These are phyloP conservation scores for Gracilaria gracilis DNA, from an alignment of 23 red algal genomes.

Conservation along the genomic window DNA sequence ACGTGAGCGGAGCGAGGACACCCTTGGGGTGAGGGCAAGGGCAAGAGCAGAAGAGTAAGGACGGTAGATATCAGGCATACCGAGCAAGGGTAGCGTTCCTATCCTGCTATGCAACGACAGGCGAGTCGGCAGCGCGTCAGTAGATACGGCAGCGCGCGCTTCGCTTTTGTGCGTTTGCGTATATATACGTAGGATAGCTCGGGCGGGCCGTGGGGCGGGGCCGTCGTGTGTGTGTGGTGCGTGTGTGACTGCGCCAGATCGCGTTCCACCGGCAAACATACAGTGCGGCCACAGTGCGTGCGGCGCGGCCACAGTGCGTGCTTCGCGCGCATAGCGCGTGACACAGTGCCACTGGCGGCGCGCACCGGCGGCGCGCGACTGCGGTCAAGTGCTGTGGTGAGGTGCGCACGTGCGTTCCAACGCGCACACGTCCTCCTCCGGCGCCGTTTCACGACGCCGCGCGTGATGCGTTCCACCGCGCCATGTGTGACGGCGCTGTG, in stretches of 20 bases:
- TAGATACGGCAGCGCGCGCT: neutral
- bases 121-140: too few species aligned
- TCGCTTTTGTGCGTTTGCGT: neutral
- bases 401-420: neutral
- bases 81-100: too few species aligned
- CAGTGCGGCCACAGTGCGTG: neutral
- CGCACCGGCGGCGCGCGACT: neutral
- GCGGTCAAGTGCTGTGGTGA: too few species aligned
- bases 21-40: neutral
- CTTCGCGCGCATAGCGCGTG: neutral
- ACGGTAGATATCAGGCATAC: neutral
- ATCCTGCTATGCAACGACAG: too few species aligned
- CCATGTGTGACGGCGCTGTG: neutral
- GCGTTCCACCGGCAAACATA: slow-evolving; percentile 24
- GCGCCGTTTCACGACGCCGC: neutral
- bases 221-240: neutral
- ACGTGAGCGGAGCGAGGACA: neutral
- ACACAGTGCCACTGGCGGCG: too few species aligned
- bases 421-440: neutral
- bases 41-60: neutral
- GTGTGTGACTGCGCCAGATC: slow-evolving; percentile 9
- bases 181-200: too few species aligned
- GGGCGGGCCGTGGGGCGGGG: too few species aligned
- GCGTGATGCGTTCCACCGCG: neutral
- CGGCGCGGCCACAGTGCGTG: neutral